phyloP scores from a whole-genome alignment of 805 yeast species.

The Teunomyces cretensis region DNA sequence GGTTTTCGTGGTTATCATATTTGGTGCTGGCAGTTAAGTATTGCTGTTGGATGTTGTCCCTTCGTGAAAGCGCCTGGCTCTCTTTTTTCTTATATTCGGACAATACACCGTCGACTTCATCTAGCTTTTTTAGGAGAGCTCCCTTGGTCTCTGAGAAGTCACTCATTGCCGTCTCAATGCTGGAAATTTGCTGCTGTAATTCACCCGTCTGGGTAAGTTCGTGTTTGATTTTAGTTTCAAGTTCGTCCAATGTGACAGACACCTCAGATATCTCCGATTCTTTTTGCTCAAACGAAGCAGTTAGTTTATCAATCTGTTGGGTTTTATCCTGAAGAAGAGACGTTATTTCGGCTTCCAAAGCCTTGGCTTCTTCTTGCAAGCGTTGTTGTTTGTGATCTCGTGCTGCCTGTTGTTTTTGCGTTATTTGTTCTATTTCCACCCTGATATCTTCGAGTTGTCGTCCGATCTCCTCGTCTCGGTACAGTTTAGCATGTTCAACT shows the following conservation, averaged over 20 bases:
- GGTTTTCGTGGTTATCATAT: slow-evolving; percentile 32
- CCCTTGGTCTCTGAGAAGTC: slow-evolving; percentile 16
- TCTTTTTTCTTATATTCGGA: slow-evolving; percentile 13
- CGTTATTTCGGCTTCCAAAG: background rate
- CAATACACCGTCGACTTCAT: slow-evolving; percentile 18
- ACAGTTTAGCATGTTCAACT: slow-evolving; percentile 24
- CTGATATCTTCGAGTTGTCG: background rate
- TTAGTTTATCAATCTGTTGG: slow-evolving; percentile 21
- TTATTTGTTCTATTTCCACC: background rate
- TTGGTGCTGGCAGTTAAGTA: slow-evolving; percentile 16
- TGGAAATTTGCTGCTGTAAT: slow-evolving; percentile 7
- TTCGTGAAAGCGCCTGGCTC: background rate
- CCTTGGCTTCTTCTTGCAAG: background rate
- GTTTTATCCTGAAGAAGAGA: slow-evolving; percentile 1
- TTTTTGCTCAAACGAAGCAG: slow-evolving; percentile 22
- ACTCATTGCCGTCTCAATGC: slow-evolving; percentile 17
- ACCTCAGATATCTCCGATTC: slow-evolving; percentile 19
- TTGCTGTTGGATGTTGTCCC: background rate
- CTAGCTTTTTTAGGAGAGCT: slow-evolving; percentile 19
- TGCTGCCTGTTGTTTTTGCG: background rate
- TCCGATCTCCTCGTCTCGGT: slow-evolving; percentile 17
- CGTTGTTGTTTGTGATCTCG: background rate
- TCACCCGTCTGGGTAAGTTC: slow-evolving; percentile 7
- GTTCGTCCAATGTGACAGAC: slow-evolving; percentile 7
- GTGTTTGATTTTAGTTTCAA: slow-evolving; percentile 5